Base-by-base conservation (phyloP, 495 filamentous ascomycete genomes). In the Aspergillus homomorphus region DNA sequence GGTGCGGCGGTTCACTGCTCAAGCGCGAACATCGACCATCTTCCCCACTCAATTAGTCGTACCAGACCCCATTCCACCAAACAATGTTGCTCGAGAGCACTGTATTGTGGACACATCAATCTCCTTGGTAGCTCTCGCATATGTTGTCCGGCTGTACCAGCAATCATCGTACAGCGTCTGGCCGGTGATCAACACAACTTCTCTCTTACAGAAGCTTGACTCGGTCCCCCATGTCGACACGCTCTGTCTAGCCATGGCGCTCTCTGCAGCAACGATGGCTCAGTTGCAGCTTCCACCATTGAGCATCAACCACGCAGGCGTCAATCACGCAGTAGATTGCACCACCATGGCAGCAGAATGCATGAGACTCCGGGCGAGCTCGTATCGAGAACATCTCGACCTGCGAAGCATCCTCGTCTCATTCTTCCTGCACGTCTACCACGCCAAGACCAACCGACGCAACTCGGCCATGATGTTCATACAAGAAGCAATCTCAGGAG, bases 381-480 rank as follows among this genome's bases (percentile, higher is more conserved):
- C 42, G 1, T 48, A 61, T 20, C 26, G 60, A 15, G 60, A 64
- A 20, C 26, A 62, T 53, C 53, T 62, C 14, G 57, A 69, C 49
- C 10, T 65, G 3, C 59, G 56, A 23, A 61, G 61, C 19, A 50
- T 69, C 4, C 55, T 73, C n/a, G 59, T 60, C 9, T 69, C 69
- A 1, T 71, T 73, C 46, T 71, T 73, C 42, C 58, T 73, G 54
- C 70, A 71, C 62, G 70, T 73, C 14, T 71, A 71, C 33, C 61
- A 73, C 60, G 69, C 70, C 14, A 73, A 73, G 59, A 58, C 63
- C 16, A 69, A 73, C 18, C 60, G 62, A 46, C 60, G 65, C n/a
- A 67, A 57, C 10, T 63, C 59, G 21, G 69, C 70, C 4, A 67
- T 70, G 69, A 67, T 67, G 58, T 73, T 67, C 21, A 70, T 73